These are phyloP conservation scores for Themeda triandra DNA, from an alignment of 176 grass and related monocot species.

Conservation along the genomic window DNA sequence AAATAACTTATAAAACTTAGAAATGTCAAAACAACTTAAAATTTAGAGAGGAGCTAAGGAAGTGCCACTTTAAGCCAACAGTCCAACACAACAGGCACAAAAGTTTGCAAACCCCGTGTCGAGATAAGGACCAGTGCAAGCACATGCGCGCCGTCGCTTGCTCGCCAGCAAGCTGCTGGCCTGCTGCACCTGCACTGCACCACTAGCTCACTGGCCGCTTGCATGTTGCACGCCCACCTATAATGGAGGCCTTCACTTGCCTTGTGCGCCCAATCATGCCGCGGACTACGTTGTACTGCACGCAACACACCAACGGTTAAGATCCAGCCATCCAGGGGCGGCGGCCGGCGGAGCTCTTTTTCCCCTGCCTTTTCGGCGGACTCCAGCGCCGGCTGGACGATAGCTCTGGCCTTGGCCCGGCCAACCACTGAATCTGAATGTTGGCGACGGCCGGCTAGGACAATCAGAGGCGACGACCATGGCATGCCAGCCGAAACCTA, in stretches of 20 bases:
- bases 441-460: not conserved
- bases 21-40: too few species aligned
- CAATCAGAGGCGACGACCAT: conserved; percentile 12
- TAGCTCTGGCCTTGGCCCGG: not conserved
- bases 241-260: conserved; percentile 20
- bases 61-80: too few species aligned
- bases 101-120: too few species aligned
- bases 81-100: too few species aligned
- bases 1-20: too few species aligned
- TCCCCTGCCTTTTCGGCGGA: not conserved
- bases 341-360: not conserved
- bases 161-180: not conserved
- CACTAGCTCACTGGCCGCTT: not conserved
- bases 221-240: not conserved
- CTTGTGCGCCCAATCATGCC: conserved; percentile 33
- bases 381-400: not conserved
- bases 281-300: not conserved
- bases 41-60: too few species aligned
- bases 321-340: not conserved
- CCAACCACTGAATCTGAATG: not conserved
- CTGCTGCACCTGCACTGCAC: not conserved
- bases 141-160: not conserved
- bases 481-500: not conserved
- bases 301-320: not conserved
- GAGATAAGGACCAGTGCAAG: not conserved